Conservation (phyloP, 352 stramenopile genomes). For the Phytophthora sansomeana region DNA sequence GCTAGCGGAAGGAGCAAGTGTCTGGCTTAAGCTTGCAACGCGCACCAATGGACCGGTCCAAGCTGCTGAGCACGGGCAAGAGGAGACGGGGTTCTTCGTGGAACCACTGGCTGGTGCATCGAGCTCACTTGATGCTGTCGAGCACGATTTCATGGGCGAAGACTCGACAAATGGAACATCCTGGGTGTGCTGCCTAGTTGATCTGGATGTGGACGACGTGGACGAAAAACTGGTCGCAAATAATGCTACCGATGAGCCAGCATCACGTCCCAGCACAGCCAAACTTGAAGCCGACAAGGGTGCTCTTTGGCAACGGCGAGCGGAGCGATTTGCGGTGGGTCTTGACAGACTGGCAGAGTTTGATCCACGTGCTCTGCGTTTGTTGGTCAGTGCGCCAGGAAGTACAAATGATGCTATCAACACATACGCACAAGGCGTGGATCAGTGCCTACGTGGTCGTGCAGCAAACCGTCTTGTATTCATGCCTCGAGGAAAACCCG, state of each 20-base stretch:
- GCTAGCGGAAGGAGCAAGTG: constrained; percentile 66
- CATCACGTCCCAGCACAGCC: constrained; percentile 18
- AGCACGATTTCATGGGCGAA: constrained; percentile 28
- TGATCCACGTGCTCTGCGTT: constrained; percentile 21
- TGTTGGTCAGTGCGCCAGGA: constrained; percentile 14
- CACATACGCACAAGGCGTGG: constrained; percentile 25
- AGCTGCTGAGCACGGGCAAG: constrained; percentile 11
- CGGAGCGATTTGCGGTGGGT: constrained; percentile 25
- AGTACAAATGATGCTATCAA: constrained; percentile 21
- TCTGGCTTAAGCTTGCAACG: constrained; percentile 56
- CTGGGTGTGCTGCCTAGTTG: constrained; percentile 47
- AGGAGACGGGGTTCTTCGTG: constrained; percentile 38
- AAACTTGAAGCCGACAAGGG: constrained; percentile 26
- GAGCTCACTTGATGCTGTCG: constrained; percentile 34
- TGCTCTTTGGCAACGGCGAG: constrained; percentile 34
- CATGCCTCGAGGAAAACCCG: constrained; percentile 56
- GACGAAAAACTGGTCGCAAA: constrained; percentile 36
- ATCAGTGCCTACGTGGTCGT: constrained; percentile 48
- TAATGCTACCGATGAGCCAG: constrained; percentile 1
- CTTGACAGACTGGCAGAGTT: constrained; percentile 31
- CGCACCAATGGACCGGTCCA: constrained; percentile 17
- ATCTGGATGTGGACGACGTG: constrained; percentile 66
- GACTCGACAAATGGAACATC: background rate
- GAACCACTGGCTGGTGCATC: constrained; percentile 32
- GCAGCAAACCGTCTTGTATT: constrained; percentile 53